These are phyloP conservation scores for Debaryomycetaceae sp. DNA, from an alignment of 1,139 yeast genomes.

Conservation along the genomic window DNA sequence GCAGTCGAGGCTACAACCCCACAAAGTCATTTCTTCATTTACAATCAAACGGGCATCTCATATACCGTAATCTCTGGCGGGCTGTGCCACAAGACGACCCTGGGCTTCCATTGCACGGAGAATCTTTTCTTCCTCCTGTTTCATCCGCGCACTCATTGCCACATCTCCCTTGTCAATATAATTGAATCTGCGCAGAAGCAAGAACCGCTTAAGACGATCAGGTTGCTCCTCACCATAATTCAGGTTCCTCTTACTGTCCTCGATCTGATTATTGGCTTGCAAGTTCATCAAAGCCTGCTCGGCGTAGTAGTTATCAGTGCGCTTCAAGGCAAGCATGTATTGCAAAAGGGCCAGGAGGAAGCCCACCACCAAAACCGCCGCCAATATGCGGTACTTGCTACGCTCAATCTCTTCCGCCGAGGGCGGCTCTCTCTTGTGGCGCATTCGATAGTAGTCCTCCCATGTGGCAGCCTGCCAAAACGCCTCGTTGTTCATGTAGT, in stretches of 20 bases:
- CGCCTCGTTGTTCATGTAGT: conserved; percentile 35
- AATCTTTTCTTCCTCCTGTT: conserved; percentile 6
- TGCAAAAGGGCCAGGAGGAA: conserved; percentile 41
- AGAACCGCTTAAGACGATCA: conserved; percentile 52
- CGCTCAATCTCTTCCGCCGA: conserved; percentile 40
- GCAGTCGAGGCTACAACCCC: no score
- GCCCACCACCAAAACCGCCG: conserved; percentile 38
- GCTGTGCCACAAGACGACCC: no score
- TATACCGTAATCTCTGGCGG: no score
- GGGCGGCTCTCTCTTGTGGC: conserved; percentile 33
- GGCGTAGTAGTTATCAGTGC: conserved; percentile 26
- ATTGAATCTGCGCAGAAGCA: conserved; percentile 51
- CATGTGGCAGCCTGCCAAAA: conserved; percentile 70
- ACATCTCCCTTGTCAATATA: conserved; percentile 7
- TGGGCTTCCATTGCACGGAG: conserved; percentile 1
- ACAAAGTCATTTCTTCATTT: no score
- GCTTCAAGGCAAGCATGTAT: conserved; percentile 38
- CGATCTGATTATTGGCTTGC: conserved; percentile 43
- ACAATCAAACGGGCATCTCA: no score
- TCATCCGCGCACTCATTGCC: conserved; percentile 5
- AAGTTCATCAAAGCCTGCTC: conserved; percentile 36
- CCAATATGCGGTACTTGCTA: conserved; percentile 43
- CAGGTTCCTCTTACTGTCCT: conserved; percentile 47
- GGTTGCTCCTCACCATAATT: conserved; percentile 49
- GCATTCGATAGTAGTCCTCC: conserved; percentile 58